phyloP scores from a whole-genome alignment of 169 alveolate species.

The Plasmodium gallinaceum region DNA sequence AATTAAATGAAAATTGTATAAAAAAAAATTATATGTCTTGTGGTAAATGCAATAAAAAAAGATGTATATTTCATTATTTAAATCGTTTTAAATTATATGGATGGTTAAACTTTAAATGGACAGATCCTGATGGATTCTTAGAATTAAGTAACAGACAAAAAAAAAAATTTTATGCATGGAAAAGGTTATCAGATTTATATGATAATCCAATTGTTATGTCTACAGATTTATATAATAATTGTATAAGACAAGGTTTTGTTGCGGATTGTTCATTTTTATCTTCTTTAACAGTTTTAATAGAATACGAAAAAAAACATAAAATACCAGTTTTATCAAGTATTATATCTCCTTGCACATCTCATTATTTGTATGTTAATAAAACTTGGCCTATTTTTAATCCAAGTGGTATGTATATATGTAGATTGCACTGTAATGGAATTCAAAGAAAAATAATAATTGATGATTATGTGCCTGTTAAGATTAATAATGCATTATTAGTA shows the following conservation, averaged over 20 bases:
- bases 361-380: slow-evolving; percentile 20
- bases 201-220: slow-evolving; percentile 78
- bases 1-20: slow-evolving; percentile 38
- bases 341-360: slow-evolving; percentile 70
- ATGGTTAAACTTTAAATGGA: slow-evolving; percentile 83
- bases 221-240: slow-evolving; percentile 78
- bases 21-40: slow-evolving; percentile 53
- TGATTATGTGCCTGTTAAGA: slow-evolving; percentile 92
- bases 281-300: slow-evolving; percentile 91
- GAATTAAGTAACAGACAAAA: slow-evolving; percentile 84
- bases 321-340: slow-evolving; percentile 83
- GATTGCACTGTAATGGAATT: slow-evolving; percentile 91
- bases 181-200: slow-evolving; percentile 81
- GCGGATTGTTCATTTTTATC: slow-evolving; percentile 95
- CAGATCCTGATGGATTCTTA: slow-evolving; percentile 88
- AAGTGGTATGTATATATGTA: slow-evolving; percentile 89
- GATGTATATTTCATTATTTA: slow-evolving; percentile 69
- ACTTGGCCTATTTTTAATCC: slow-evolving; percentile 85
- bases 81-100: slow-evolving; percentile 73
- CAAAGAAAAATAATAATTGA: slow-evolving; percentile 93
- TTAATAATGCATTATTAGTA: slow-evolving; percentile 85
- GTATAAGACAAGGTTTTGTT: slow-evolving; percentile 92
- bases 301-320: slow-evolving; percentile 87
- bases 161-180: slow-evolving; percentile 83
- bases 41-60: slow-evolving; percentile 35